These are phyloP conservation scores for Purshia tridentata DNA, from an alignment of 306 rosid genomes.

Conservation along the genomic window DNA sequence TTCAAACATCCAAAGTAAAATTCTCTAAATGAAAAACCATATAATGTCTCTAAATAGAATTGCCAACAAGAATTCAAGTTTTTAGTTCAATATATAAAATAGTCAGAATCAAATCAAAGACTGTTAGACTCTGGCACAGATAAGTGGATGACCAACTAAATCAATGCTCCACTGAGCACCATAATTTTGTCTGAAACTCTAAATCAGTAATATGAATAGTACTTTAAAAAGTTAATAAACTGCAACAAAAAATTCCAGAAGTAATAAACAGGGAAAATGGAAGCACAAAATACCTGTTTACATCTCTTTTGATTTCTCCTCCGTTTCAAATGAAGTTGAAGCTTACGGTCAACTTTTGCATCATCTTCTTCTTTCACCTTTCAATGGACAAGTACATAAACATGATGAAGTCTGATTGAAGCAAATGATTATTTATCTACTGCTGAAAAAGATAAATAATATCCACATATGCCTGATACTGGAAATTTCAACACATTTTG, in stretches of 20 bases:
- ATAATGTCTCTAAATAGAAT: slow-evolving; percentile 3
- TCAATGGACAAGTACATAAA: slow-evolving; percentile 18
- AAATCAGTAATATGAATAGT: neutral
- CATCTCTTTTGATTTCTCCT: slow-evolving; percentile 64
- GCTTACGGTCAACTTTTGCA: slow-evolving; percentile 64
- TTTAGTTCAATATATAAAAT: neutral
- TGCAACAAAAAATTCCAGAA: neutral
- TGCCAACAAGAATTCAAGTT: neutral
- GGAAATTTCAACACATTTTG: neutral
- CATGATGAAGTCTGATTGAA: neutral
- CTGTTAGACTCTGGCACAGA: neutral
- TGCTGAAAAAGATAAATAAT: neutral
- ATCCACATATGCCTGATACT: neutral
- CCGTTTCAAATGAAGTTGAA: slow-evolving; percentile 69
- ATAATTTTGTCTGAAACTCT: neutral
- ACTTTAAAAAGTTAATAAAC: neutral
- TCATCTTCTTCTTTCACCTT: slow-evolving; percentile 99
- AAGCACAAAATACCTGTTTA: slow-evolving; percentile 47
- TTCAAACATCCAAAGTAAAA: neutral
- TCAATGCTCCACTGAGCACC: neutral
- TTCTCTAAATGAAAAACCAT: neutral
- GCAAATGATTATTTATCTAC: neutral
- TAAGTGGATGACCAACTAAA: neutral
- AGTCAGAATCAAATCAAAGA: neutral
- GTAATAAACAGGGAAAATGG: slow-evolving; percentile 21